These are phyloP conservation scores for Blastobotrys terrestris DNA, from an alignment of 805 yeast genomes.

Conservation along the genomic window DNA sequence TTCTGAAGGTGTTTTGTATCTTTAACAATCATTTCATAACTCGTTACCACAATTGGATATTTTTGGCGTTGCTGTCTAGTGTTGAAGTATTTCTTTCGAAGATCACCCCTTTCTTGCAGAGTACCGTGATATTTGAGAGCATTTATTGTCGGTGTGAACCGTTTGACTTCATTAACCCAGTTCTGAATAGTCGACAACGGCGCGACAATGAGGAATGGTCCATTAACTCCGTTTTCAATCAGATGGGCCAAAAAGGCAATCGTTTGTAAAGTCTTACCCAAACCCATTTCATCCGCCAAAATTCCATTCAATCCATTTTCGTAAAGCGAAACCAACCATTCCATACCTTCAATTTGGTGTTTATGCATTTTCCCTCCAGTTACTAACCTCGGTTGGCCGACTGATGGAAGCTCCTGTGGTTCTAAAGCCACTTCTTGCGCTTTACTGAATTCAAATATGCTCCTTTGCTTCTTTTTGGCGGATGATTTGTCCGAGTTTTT, in stretches of 20 bases:
- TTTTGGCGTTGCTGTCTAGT: constrained; percentile 3
- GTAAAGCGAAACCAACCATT: constrained; percentile 82
- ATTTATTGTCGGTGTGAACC: constrained; percentile 71
- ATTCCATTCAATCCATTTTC: constrained; percentile 95
- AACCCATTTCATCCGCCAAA: constrained; percentile 95
- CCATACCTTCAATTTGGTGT: constrained; percentile 84
- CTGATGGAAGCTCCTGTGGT: neutral
- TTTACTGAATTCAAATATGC: neutral
- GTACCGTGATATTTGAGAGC: constrained; percentile 95
- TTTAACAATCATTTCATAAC: constrained; percentile 72
- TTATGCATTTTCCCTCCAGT: constrained; percentile 62
- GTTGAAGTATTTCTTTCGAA: constrained; percentile 42
- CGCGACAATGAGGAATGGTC: constrained; percentile 90
- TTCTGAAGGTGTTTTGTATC: constrained; percentile 54
- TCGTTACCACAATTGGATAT: constrained; percentile 59
- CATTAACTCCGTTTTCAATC: constrained; percentile 54
- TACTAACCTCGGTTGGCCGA: constrained; percentile 48
- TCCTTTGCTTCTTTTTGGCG: neutral
- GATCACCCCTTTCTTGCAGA: constrained; percentile 73
- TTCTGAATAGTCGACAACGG: constrained; percentile 89
- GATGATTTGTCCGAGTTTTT: neutral
- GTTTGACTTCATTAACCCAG: constrained; percentile 71
- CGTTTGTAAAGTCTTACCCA: constrained; percentile 89
- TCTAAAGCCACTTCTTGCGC: neutral
- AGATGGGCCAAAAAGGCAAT: constrained; percentile 79